phyloP scores from a whole-genome alignment of 768 basidiomycete species.

The Chalciporus sphaerocephalus region DNA sequence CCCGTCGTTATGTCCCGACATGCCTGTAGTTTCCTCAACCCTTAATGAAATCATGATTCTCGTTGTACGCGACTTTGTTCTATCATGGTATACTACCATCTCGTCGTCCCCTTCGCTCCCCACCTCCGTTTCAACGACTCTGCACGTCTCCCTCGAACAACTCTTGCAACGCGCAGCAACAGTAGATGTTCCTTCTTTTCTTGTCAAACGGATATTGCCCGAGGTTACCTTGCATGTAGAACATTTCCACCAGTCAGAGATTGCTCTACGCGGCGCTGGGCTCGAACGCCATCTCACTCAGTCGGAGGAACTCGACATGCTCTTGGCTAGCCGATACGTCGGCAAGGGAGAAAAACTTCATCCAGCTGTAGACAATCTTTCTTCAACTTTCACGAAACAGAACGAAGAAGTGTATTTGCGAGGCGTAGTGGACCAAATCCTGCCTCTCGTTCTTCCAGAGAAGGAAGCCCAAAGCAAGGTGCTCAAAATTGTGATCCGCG shows the following conservation, averaged over 20 bases:
- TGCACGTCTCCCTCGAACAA: constrained; percentile 62
- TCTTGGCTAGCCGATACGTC: constrained; percentile 80
- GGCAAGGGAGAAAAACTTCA: constrained; percentile 65
- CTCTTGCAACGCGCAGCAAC: constrained; percentile 51
- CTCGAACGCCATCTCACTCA: constrained; percentile 80
- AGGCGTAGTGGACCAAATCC: constrained; percentile 60
- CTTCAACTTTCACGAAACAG: constrained; percentile 84
- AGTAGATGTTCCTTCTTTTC: constrained; percentile 68
- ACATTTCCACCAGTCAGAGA: constrained; percentile 85
- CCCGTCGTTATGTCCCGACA: constrained; percentile 60
- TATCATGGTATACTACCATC: constrained; percentile 83
- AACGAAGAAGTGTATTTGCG: constrained; percentile 85
- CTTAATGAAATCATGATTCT: constrained; percentile 79
- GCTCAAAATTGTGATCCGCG: constrained; percentile 69
- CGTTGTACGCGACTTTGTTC: constrained; percentile 81
- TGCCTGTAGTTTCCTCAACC: constrained; percentile 61
- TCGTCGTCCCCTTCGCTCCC: constrained; percentile 90
- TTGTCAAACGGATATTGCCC: constrained; percentile 85
- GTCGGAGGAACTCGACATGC: constrained; percentile 83
- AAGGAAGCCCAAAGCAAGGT: constrained; percentile 68
- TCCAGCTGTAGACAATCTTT: constrained; percentile 81
- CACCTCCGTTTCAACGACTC: constrained; percentile 67
- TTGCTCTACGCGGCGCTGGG: constrained; percentile 76
- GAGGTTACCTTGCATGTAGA: constrained; percentile 86
- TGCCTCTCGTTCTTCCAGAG: constrained; percentile 72